Evolutionary conservation across 306 rosid species (phyloP).

Genomic region (Potentilla sterilis): DNA sequence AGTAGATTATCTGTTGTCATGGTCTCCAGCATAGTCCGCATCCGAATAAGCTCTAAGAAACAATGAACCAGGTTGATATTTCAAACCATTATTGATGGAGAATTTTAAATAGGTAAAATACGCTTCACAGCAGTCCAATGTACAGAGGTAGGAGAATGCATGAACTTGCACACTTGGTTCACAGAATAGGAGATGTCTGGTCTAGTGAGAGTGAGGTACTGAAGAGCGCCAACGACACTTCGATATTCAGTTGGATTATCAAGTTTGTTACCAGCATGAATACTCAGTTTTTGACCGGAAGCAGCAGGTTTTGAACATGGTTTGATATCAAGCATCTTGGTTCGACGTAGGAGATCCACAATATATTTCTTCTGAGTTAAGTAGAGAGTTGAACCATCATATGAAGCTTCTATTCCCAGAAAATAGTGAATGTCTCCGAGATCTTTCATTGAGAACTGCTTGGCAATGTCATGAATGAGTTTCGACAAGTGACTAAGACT

Average conservation of each 20-base stretch:
- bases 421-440: not conserved
- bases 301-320: not conserved
- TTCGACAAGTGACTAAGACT: not conserved
- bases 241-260: not conserved
- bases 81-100: not conserved
- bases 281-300: not conserved
- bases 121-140: not conserved
- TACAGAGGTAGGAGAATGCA: not conserved
- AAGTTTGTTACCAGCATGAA: not conserved
- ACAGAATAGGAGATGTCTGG: not conserved
- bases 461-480: not conserved
- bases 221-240: not conserved
- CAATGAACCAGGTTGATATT: not conserved
- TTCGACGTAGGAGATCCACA: not conserved
- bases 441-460: not conserved
- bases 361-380: not conserved
- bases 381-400: not conserved
- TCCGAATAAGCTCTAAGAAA: not conserved
- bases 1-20: too few species aligned
- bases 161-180: too few species aligned
- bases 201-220: not conserved
- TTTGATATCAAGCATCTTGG: fast-evolving
- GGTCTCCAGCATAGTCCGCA: too few species aligned
- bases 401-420: not conserved
- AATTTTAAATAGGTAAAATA: not conserved